A percentile compares a stretch with the other conserved stretches of the same genome.
Evolutionary conservation across 306 rosid species (phyloP).

Genomic region (Cicer chorassanicum): DNA sequence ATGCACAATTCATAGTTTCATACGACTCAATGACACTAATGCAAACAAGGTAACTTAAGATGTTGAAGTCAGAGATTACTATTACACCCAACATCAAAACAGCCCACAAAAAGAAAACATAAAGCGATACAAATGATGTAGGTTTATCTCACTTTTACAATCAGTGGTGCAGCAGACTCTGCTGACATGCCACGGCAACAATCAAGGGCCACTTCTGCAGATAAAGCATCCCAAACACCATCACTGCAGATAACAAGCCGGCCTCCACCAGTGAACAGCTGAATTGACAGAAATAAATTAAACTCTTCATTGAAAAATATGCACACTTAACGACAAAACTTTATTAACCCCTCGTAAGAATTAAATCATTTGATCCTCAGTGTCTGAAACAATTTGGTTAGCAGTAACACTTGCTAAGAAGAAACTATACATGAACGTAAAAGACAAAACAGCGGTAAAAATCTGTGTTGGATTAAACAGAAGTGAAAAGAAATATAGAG

Average conservation of each 20-base stretch:
- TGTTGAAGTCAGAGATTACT: slow-evolving; percentile 28
- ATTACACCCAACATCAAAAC: slow-evolving; percentile 25
- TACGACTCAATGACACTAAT: not conserved
- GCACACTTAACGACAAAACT: slow-evolving; percentile 2
- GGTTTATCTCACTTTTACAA: slow-evolving; percentile 75
- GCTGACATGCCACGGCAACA: slow-evolving; percentile 88
- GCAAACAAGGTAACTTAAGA: no score
- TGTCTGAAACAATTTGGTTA: slow-evolving; percentile 19
- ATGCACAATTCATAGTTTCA: slow-evolving; percentile 6
- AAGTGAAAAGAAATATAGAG: slow-evolving; percentile 21
- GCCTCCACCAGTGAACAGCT: slow-evolving; percentile 93
- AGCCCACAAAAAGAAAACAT: slow-evolving; percentile 27
- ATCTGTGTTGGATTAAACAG: slow-evolving; percentile 2
- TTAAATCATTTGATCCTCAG: slow-evolving; percentile 36
- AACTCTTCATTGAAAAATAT: not conserved
- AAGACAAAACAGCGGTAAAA: slow-evolving; percentile 27
- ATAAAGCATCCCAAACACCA: slow-evolving; percentile 96
- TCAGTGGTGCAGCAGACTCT: slow-evolving; percentile 85
- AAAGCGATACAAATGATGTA: slow-evolving; percentile 23
- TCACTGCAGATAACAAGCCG: slow-evolving; percentile 94
- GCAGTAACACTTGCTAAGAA: slow-evolving; percentile 34
- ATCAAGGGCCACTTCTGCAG: slow-evolving; percentile 81
- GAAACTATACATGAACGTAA: not conserved
- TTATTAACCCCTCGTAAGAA: slow-evolving; percentile 21
- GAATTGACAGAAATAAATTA: slow-evolving; percentile 48